These are phyloP conservation scores for Phaeosphaeriaceae sp. DNA, from an alignment of 2,329 filamentous ascomycete species.

Conservation along the genomic window DNA sequence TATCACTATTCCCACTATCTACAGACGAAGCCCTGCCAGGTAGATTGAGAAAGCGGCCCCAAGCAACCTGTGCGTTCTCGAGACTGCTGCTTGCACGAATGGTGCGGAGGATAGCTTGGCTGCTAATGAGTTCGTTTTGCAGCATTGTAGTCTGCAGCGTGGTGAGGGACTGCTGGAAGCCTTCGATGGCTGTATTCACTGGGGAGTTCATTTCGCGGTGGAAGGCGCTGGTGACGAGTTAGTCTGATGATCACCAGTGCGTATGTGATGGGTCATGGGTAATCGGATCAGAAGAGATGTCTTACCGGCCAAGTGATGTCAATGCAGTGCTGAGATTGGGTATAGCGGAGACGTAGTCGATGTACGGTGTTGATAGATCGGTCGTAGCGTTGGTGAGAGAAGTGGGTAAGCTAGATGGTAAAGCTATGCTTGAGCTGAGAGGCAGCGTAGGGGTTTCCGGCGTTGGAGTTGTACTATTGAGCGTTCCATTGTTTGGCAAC, in stretches of 20 bases:
- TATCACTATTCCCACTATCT: neutral
- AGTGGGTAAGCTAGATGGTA: constrained; percentile 18
- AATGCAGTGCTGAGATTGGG: constrained; percentile 37
- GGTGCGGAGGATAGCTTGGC: constrained; percentile 40
- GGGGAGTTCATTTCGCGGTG: constrained; percentile 48
- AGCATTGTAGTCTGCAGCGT: constrained; percentile 40
- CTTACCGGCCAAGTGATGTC: constrained; percentile 36
- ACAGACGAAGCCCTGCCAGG: constrained; percentile 22
- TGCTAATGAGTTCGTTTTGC: constrained; percentile 29
- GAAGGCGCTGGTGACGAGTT: constrained; percentile 21
- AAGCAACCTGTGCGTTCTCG: constrained; percentile 40
- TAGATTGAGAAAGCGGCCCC: constrained; percentile 41
- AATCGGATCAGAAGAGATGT: constrained; percentile 8
- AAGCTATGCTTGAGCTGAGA: constrained; percentile 19
- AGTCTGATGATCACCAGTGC: constrained; percentile 17
- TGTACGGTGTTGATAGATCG: constrained; percentile 32
- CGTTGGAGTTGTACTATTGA: constrained; percentile 13
- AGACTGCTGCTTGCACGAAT: constrained; percentile 43
- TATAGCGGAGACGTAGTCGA: constrained; percentile 39
- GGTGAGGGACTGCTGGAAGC: constrained; percentile 37
- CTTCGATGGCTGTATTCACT: constrained; percentile 38
- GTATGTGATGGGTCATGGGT: too few relatives aligned
- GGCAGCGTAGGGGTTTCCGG: constrained; percentile 22
- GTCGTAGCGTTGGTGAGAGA: constrained; percentile 19
- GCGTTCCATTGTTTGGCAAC: constrained; percentile 8